Percentiles rank a stretch among this genome's conserved stretches.
Conservation (phyloP, 73 alveolate genomes). For the Effrenium voratum region DNA sequence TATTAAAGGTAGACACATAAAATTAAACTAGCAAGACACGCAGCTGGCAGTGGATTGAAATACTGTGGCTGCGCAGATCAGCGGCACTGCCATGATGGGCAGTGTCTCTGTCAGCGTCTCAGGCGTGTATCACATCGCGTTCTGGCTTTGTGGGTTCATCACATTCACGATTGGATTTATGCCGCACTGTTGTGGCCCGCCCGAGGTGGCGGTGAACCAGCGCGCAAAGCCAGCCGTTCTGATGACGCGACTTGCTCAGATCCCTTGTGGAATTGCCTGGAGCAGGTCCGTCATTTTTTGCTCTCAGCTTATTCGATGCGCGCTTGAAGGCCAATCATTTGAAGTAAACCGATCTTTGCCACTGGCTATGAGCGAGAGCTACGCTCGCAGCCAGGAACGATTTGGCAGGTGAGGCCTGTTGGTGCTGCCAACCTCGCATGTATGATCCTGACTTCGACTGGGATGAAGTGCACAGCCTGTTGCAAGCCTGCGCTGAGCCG, state of each 20-base stretch:
- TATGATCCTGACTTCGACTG: slow-evolving; percentile 70
- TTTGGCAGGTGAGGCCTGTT: no score
- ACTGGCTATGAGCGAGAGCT: neutral
- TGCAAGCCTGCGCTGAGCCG: neutral
- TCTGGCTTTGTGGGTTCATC: neutral
- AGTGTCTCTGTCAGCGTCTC: slow-evolving; percentile 14
- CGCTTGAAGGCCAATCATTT: no score
- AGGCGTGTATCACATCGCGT: neutral
- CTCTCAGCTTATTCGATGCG: no score
- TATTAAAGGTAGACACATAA: no score
- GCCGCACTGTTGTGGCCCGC: neutral
- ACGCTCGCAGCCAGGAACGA: no score
- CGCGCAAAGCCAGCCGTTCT: slow-evolving; percentile 86
- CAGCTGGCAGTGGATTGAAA: neutral
- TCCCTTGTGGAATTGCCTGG: no score
- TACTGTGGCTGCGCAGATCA: slow-evolving; percentile 11
- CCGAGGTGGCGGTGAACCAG: slow-evolving; percentile 61
- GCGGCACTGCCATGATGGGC: slow-evolving; percentile 87
- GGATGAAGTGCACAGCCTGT: slow-evolving; percentile 37
- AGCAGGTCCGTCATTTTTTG: no score
- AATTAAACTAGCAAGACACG: no score
- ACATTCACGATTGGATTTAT: neutral
- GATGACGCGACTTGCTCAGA: slow-evolving; percentile 16
- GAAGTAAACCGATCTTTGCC: neutral
- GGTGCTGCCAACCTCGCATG: no score